Base-by-base conservation (phyloP, 2,329 filamentous ascomycete species). In the Neophaeococcomyces aloes region DNA sequence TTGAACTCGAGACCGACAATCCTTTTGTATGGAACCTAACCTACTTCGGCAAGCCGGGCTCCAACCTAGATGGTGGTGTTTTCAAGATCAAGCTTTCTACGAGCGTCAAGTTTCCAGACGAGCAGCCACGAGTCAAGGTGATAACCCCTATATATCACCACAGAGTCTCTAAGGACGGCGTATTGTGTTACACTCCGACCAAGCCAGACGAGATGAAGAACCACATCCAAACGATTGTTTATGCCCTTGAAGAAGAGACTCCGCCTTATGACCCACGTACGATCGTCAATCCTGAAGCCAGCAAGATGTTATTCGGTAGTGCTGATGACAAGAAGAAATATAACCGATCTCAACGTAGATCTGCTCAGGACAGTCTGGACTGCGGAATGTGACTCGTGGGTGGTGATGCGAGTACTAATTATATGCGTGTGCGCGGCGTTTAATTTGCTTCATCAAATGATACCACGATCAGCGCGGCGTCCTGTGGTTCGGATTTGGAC, bases 41-140 rank as follows among this genome's bases (percentile, higher is more conserved):
- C 1, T 88, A 94, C 60, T 93, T 95, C 59, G 91, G 91, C 19
- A 77, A 81, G 43, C 86, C 87, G 1, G 93, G 91, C 82, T 94
- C 87, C 4, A 87, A 94, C 53, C 75, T 96, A 2, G 89, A 96
- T 55, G 89, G 88, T 13, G 87, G 89, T 2, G 75, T 96, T 48
- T 89, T 96, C 67, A 78, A 77, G 48, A 81, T 95, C 61, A 81
- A 74, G 55, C 71, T 96, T 44, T 72, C 71, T 56, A 81, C 96
- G 56, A 94, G 86, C 55, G 81, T 86, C 4, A 76, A 78, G 4
- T 96, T 95, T 57, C 91, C 91, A 0, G 78, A 85, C 31, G 85
- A 93, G 54, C 86, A 94, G 56, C 91, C 89, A 18, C 79, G 89
- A 27, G 82, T 88, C 44, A 79, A 74, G 49, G 80, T 95, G 51